Evolutionary conservation across 306 rosid genomes (phyloP), one percentile per base, ranked within the genome.

Genomic region (Glycine tomentella): DNA sequence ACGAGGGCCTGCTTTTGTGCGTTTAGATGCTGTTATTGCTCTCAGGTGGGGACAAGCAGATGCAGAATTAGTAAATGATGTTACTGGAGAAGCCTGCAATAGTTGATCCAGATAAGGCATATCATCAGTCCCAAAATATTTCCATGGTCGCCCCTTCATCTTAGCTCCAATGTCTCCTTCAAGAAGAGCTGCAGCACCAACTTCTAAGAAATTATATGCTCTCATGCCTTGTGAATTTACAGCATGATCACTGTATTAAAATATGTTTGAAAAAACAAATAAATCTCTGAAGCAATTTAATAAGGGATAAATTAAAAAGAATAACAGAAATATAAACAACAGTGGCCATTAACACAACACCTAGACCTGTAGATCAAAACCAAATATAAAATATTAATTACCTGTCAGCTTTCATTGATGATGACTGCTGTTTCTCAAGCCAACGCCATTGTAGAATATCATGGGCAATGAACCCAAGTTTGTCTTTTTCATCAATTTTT

Each of bases 371-470:
- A 74, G 8, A 77, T 25, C 1, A 25, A 25, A 25, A 25, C 31
- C 31, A 44, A 71, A 69, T n/a, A 62, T 49, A 74, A 66, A 9
- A 86, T 59, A 55, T 46, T 65, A 74, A 34, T 80, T 86, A 92
- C 98, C 87, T 89, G 73, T 90, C 94, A 58, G 82, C 86, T 66
- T 40, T 53, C 55, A 86, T 81, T 66, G 76, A 77, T 55, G 95
- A 88, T 70, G 92, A 80, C 74, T 75, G 90, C 4, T 61, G 84
- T 50, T 87, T 91, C 82, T 88, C 92, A 69, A 88, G 91, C 98
- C 98, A 94, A 66, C 97, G 97, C 98, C 98, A 94, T 76, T 91
- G 88, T 48, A 94, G 83, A 79, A 88, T 92, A 72, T 94, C 98
- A 74, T 78, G 82, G 61, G 98, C 90, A 80, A 90, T 80, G 88